Base-by-base conservation (phyloP, 1,139 yeast genomes). In the Debaryomyces nepalensis region DNA sequence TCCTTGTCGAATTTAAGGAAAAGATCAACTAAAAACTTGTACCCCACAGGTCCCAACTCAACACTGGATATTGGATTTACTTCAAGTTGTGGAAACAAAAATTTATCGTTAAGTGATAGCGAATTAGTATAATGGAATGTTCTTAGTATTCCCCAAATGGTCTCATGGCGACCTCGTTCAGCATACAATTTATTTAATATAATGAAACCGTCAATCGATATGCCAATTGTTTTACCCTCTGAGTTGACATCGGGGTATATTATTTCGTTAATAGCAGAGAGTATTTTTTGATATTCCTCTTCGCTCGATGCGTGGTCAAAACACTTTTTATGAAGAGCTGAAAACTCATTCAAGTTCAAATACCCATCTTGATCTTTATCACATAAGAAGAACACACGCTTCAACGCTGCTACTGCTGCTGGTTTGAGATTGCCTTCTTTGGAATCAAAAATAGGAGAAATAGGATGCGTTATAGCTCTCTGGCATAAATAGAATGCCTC, bases 401-500 rank as follows among this genome's bases (percentile, higher is more conserved):
- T 80, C 41, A 93, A 69, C 0, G 98, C 98, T 2, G 76, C 73
- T 0, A 81, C 72, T 0, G 96, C 91, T 3, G 83, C 75, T 0
- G 90, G 90, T 56, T 91, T 93, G 51, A 93, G 66, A 40, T 73
- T 78, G 0, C 95, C 93, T 48, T 86, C 91, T 54, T 90, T 89
- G n/a, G 96, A 83, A 61, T 93, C 98, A 57, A 85, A 93, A 16
- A 93, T 63, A 0, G 99, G 99, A 0, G 97, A 83, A n/a, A 93
- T 77, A 0, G 99, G 99, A 59, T 87, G 91, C 0, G 93, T 85
- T 0, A 91, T 88, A 0, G 98, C 91, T 43, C 97, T 65, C 61
- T 90, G 96, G 56, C 99, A 93, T 20, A 93, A 66, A 60, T 93
- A 93, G 55, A 91, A 90, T 1, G 96, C 90, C 59, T 81, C 85